These are phyloP conservation scores for Schoenoplectus tabernaemontani DNA, from an alignment of 202 grass and related monocot genomes.

Conservation along the genomic window DNA sequence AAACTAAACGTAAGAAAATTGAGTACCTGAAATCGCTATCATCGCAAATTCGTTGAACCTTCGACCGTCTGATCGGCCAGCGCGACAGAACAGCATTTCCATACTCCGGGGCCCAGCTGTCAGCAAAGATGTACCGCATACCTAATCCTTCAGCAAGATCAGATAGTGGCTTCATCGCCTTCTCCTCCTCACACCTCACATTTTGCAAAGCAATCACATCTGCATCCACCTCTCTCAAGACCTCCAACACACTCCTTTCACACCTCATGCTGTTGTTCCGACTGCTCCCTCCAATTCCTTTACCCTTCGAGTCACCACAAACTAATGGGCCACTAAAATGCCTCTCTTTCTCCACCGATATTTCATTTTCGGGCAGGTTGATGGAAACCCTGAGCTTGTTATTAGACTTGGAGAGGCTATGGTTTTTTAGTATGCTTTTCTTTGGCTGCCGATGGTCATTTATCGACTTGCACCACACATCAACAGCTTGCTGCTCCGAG, in stretches of 20 bases:
- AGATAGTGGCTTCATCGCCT: slow-evolving; percentile 82
- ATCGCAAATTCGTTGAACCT: slow-evolving; percentile 67
- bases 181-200: slow-evolving; percentile 80
- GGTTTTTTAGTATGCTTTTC: slow-evolving; percentile 70
- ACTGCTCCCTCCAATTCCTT: not conserved
- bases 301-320: slow-evolving; percentile 22
- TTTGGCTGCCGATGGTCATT: slow-evolving; percentile 34
- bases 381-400: slow-evolving; percentile 91
- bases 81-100: slow-evolving; percentile 89
- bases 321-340: not conserved
- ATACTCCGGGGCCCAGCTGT: slow-evolving; percentile 98
- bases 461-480: slow-evolving; percentile 9
- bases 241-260: slow-evolving; percentile 67
- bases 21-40: slow-evolving; percentile 65
- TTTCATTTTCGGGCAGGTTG: slow-evolving; percentile 95
- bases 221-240: slow-evolving; percentile 67
- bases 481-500: slow-evolving; percentile 23
- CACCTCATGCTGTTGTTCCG: not conserved
- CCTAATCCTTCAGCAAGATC: slow-evolving; percentile 70
- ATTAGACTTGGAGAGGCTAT: slow-evolving; percentile 46
- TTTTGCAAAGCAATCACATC: slow-evolving; percentile 91
- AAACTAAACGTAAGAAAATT: not conserved
- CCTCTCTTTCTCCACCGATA: slow-evolving; percentile 53
- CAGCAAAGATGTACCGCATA: slow-evolving; percentile 89
- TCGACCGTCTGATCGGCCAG: slow-evolving; percentile 86